Percentiles rank a stretch among this genome's conserved stretches.
Evolutionary conservation across 2,329 filamentous ascomycete species (phyloP).

Genomic region (Calcarisporium arbuscula): DNA sequence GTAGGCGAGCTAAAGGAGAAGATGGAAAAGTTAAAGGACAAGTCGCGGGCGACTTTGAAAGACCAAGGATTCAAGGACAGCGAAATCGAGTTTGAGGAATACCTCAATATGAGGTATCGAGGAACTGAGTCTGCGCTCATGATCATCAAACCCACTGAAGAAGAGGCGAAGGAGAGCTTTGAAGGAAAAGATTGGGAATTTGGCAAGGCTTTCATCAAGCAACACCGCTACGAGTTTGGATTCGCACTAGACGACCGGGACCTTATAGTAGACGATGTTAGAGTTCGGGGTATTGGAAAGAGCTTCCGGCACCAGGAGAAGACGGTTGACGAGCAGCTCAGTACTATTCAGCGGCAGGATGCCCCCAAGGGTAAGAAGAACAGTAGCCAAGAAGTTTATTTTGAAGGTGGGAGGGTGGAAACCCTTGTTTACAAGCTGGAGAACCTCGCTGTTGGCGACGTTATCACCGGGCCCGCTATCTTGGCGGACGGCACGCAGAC

Average conservation of each 20-base stretch:
- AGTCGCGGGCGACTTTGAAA: constrained; percentile 58
- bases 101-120: constrained; percentile 88
- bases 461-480: constrained; percentile 74
- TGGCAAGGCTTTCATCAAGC: constrained; percentile 74
- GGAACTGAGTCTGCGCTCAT: constrained; percentile 89
- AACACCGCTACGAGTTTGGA: constrained; percentile 89
- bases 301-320: constrained; percentile 74
- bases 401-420: constrained; percentile 70
- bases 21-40: constrained; percentile 74
- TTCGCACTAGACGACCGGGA: constrained; percentile 81
- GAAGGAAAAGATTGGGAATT: constrained; percentile 71
- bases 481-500: constrained; percentile 86
- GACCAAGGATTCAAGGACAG: constrained; percentile 74
- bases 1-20: constrained; percentile 61
- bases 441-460: constrained; percentile 64
- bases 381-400: constrained; percentile 67
- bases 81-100: constrained; percentile 80
- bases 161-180: constrained; percentile 54
- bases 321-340: constrained; percentile 79
- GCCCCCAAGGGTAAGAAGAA: constrained; percentile 55
- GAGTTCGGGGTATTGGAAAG: constrained; percentile 82
- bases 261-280: constrained; percentile 84
- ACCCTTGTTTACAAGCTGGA: constrained; percentile 81
- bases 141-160: constrained; percentile 66
- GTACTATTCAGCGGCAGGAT: constrained; percentile 56